Base-by-base conservation (phyloP, 2,329 filamentous ascomycete genomes). In the Volutella citrinella region DNA sequence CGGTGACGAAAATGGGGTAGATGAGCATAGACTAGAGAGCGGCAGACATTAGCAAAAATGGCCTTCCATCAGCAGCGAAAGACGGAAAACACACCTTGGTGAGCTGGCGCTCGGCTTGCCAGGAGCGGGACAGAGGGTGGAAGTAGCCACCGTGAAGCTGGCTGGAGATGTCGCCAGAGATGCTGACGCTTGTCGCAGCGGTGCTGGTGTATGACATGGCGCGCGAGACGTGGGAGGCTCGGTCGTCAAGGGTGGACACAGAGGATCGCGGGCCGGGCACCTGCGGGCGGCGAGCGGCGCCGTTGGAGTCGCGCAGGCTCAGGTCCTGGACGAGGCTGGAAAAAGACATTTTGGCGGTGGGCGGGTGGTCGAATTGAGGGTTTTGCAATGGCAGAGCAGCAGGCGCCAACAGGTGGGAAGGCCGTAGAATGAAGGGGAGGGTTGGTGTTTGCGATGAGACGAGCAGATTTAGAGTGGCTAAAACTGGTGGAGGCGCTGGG, bases 1-100 rank as follows among this genome's bases (percentile, higher is more conserved):
- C 93, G 54, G 93, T 95, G 47, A 98, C 80, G 70, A 98, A 98
- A 48, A 98, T 76, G 10, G 93, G 93, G 66, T 94, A 97, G 56
- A 98, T 96, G 55, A 98, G 83, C 93, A 97, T 97, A 22, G 90
- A 93, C 88, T 95, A 54, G 9, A 41, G 14, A 8, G 26, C 9
- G 21, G n/a, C n/a, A n/a, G n/a, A n/a, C n/a, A n/a, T n/a, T n/a
- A n/a, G n/a, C n/a, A n/a, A n/a, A n/a, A n/a, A n/a, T n/a, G n/a
- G n/a, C n/a, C n/a, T n/a, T n/a, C n/a, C n/a, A n/a, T n/a, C n/a
- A n/a, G n/a, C n/a, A n/a, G n/a, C n/a, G n/a, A n/a, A n/a, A n/a
- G n/a, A n/a, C n/a, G n/a, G 20, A 18, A 17, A 10, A 53, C 70
- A 36, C 49, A 87, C 86, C 80, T 91, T 91, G 43, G 87, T 91